A percentile compares a stretch with the other conserved stretches of the same genome.
Conservation (phyloP, 1,284 basidiomycete genomes). For the Cryptococcus maquisensis region DNA sequence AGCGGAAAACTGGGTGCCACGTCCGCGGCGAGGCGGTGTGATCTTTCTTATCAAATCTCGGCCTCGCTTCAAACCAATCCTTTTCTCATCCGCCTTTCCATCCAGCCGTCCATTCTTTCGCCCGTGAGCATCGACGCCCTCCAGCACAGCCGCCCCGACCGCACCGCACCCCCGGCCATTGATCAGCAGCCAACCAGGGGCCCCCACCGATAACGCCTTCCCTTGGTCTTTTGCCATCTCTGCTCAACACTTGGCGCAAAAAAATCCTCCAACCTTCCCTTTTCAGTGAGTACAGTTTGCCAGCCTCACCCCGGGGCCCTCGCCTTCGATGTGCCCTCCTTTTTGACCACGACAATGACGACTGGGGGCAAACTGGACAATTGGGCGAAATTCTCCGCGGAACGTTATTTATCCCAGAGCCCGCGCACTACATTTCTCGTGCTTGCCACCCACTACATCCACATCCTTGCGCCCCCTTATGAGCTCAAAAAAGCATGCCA, state of each 20-base stretch:
- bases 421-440: no score
- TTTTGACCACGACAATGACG: no score
- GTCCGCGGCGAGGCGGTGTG: neutral
- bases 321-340: no score
- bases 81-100: neutral
- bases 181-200: no score
- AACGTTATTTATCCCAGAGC: no score
- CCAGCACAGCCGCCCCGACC: neutral
- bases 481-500: neutral
- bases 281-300: no score
- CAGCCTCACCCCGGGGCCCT: no score
- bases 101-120: constrained; percentile 1
- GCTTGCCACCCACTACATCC: neutral
- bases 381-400: no score
- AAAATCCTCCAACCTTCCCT: no score
- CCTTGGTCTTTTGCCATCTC: neutral
- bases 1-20: neutral
- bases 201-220: neutral
- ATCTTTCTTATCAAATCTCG: constrained; percentile 8
- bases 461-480: neutral
- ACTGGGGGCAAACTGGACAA: no score
- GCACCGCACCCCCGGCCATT: neutral
- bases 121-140: no score
- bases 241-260: no score
- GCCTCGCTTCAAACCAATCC: neutral